Conservation (phyloP, 345 rosid species). For the Citrus sp. region DNA sequence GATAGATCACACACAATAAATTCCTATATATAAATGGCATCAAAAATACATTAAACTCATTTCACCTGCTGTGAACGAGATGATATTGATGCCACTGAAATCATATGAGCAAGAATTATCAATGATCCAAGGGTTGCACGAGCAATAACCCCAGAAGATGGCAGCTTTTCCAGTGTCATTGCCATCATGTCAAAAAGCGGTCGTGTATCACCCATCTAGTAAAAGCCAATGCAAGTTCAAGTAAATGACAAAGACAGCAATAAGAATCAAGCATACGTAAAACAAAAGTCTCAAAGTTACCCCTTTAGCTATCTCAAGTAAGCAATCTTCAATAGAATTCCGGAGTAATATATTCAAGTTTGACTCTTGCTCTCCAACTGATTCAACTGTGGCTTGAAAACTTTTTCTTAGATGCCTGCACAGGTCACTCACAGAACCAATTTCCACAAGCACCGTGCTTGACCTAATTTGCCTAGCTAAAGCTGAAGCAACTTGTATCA, state of each 20-base stretch:
- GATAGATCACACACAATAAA: not conserved
- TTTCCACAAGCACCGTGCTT: slow-evolving; percentile 55
- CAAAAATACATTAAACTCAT: not conserved
- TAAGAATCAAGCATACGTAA: slow-evolving; percentile 5
- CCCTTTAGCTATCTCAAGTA: slow-evolving; percentile 87
- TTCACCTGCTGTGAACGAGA: slow-evolving; percentile 65
- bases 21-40: not conserved
- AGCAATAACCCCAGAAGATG: slow-evolving; percentile 73
- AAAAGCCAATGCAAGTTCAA: slow-evolving; percentile 3
- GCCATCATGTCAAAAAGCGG: slow-evolving; percentile 80
- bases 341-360: slow-evolving; percentile 66
- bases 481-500: slow-evolving; percentile 72
- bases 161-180: slow-evolving; percentile 74
- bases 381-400: slow-evolving; percentile 68
- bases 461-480: slow-evolving; percentile 78
- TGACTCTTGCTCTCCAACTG: slow-evolving; percentile 64
- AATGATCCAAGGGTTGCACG: slow-evolving; percentile 75
- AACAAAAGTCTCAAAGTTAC: slow-evolving; percentile 29
- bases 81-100: slow-evolving; percentile 55
- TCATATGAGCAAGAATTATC: slow-evolving; percentile 77
- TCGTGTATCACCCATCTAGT: slow-evolving; percentile 56
- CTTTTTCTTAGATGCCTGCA: slow-evolving; percentile 95
- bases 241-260: slow-evolving; percentile 2
- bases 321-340: slow-evolving; percentile 88
- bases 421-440: slow-evolving; percentile 78